phyloP scores from a whole-genome alignment of 345 rosid species.

The Anastatica hierochuntica region DNA sequence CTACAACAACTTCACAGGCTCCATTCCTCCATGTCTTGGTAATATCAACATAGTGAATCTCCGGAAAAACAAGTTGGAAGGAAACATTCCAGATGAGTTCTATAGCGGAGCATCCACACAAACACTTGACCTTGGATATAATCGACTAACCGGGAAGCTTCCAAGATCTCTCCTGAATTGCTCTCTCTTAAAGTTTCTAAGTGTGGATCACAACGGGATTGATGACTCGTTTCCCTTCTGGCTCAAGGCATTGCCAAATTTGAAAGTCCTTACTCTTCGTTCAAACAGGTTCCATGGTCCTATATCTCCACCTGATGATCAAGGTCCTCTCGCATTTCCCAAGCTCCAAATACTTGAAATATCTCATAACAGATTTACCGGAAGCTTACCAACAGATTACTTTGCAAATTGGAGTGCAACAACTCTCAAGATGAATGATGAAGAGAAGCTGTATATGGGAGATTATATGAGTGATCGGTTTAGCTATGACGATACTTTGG shows the following conservation, averaged over 20 bases:
- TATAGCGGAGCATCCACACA: neutral
- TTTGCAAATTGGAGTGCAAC: conserved; percentile 15
- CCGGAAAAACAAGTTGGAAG: neutral
- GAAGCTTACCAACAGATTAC: conserved; percentile 8
- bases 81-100: neutral
- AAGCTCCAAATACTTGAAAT: conserved; percentile 14
- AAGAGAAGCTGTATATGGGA: conserved; percentile 21
- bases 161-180: conserved; percentile 17
- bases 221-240: conserved; percentile 15
- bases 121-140: neutral
- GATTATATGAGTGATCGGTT: neutral
- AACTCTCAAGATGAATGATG: conserved; percentile 2
- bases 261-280: conserved; percentile 14
- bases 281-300: conserved; percentile 16
- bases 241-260: conserved; percentile 18
- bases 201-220: conserved; percentile 3
- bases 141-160: neutral
- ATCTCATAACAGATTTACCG: conserved; percentile 9
- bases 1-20: conserved; percentile 16
- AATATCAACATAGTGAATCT: conserved; percentile 15
- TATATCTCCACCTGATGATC: conserved; percentile 4
- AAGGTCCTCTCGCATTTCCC: conserved; percentile 8
- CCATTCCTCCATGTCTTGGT: conserved; percentile 14
- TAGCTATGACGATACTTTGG: conserved; percentile 3
- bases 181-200: neutral